Base-by-base conservation (phyloP, 1,284 basidiomycete genomes). In the Ceratobasidium theobromae region DNA sequence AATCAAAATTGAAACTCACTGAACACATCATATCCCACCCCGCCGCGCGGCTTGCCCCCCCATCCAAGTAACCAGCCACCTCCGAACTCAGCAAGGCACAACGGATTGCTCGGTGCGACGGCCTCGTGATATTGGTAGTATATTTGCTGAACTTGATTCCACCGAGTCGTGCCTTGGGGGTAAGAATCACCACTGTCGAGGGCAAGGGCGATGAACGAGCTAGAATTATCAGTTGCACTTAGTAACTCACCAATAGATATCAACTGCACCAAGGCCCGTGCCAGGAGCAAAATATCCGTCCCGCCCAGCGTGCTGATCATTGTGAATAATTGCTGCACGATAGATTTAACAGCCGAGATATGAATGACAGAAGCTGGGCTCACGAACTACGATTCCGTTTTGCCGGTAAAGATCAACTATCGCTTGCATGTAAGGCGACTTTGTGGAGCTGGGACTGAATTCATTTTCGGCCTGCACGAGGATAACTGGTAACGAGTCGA, bases 81-180 rank as follows among this genome's bases (percentile, higher is more conserved):
- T 21, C 80, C 81, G 62, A 82, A 81, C 73, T 82, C 81, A 27
- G 80, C 80, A 18, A 82, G 76, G 70, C 81, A 82, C 14, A 81
- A 76, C 16, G 81, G 81, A 68, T 80, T 79, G 55, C 73, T 81
- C 1, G 77, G 79, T 5, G 80, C 80, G 6, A 76, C 77, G 1
- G 76, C 76, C 60, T 77, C 69, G 66, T 82, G 80, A 25, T 74
- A 74, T 8, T 79, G 79, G 69, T 78, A 79, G 68, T 82, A 82
- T 6, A 81, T 76, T 5, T 79, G 70, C 66, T 81, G 80, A 0
- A 81, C 80, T 72, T 81, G 79, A 4, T 76, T 75, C 80, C 80
- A 82, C 40, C 75, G 75, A 48, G 76, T 78, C 25, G 74, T 62
- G 25, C 80, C 80, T 72, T 81, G 80, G 9, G 81, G 81, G 70